Base-by-base conservation (phyloP, 2,329 filamentous ascomycete genomes). In the Monilinia polystroma region DNA sequence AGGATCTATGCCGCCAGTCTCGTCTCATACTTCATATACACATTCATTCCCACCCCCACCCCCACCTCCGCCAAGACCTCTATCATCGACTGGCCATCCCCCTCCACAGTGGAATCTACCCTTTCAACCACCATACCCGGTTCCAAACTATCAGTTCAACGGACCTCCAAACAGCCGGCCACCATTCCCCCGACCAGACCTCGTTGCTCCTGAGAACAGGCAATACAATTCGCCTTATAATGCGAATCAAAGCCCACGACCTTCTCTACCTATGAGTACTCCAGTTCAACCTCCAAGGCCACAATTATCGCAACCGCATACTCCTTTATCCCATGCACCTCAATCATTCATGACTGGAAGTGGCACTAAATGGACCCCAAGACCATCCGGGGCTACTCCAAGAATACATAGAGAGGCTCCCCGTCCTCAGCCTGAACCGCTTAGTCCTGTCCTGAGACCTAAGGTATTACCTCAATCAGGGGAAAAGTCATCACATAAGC, bases 331-430 rank as follows among this genome's bases (percentile, higher is more conserved):
- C 12, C 68, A 68, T 16, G 66, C 63, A 23, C 43, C 38, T 5
- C 63, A 64, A 20, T 69, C 43, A 5, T 66, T 67, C 47, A 72
- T 68, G 29, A 77, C 75, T 51, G 76, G 76, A 20, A 74, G 69
- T 56, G 85, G 84, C 55, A 89, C 87, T 0, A 84, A 83, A 72
- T 89, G 87, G 86, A 84, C 80, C 2, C 78, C 83, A 20, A 81
- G 79, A 6, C 82, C 84, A 8, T 86, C 85, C 0, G 83, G 85
- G 4, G 85, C 85, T 5, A 89, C 87, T 1, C 87, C 87, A 71
- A 38, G 75, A 73, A 16, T 54, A 54, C 35, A 18, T 14, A 59
- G 80, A 81, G 57, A 75, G 80, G 20, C 79, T 80, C 45, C 68
- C 18, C 85, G 84, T 67, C 87, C 87, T 3, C 80, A 81, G 4